phyloP scores from a whole-genome alignment of 345 rosid species.

The Jatropha curcas region DNA sequence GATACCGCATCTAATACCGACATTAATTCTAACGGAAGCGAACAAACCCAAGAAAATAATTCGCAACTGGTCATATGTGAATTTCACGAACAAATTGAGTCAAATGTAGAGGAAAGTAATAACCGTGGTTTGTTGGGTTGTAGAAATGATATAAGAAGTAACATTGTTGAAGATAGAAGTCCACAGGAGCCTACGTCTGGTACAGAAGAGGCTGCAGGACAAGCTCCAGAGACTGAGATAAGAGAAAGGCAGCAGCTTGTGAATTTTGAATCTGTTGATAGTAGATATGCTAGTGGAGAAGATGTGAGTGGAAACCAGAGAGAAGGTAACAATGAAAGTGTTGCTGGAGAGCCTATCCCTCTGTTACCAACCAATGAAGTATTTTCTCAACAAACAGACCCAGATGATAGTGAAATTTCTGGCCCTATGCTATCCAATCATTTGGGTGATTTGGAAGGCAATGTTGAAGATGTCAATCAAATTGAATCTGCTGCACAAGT shows the following conservation, averaged over 20 bases:
- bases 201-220: conserved; percentile 49
- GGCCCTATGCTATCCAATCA: conserved; percentile 21
- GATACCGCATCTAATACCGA: conserved; percentile 62
- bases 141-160: conserved; percentile 39
- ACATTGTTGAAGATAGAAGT: conserved; percentile 33
- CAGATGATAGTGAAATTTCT: conserved; percentile 29
- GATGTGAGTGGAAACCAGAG: conserved; percentile 29
- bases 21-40: conserved; percentile 42
- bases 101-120: conserved; percentile 33
- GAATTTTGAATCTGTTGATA: conserved; percentile 31
- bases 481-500: conserved; percentile 35
- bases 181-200: conserved; percentile 41
- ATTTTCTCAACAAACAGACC: conserved; percentile 26
- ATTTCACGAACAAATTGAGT: conserved; percentile 38
- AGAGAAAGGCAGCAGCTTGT: conserved; percentile 37
- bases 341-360: conserved; percentile 14
- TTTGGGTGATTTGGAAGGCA: conserved; percentile 33
- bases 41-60: conserved; percentile 41
- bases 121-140: conserved; percentile 33
- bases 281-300: conserved; percentile 38
- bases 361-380: conserved; percentile 6
- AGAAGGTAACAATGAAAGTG: conserved; percentile 32
- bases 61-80: conserved; percentile 29
- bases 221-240: conserved; percentile 40
- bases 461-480: conserved; percentile 31